A percentile compares a stretch with the other conserved stretches of the same genome.
Conservation (phyloP, 2,329 filamentous ascomycete species). For the Thermomyces lanuginosus region DNA sequence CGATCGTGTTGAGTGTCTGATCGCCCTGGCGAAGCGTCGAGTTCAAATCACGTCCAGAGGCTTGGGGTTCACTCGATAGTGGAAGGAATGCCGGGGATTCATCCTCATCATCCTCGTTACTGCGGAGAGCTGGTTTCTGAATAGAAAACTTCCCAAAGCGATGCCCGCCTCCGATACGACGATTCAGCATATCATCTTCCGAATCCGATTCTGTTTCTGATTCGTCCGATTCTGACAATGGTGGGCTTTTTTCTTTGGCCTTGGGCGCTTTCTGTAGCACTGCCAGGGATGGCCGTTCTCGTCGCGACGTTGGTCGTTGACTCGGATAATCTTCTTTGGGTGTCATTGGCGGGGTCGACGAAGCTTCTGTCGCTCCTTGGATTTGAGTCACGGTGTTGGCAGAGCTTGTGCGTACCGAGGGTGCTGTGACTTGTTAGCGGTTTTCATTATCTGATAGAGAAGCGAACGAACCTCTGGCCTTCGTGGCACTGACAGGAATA, state of each 20-base stretch:
- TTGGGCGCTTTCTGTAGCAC: slow-evolving; percentile 16
- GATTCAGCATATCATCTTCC: slow-evolving; percentile 10
- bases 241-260: slow-evolving; percentile 18
- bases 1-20: slow-evolving; percentile 13
- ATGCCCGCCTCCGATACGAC: slow-evolving; percentile 16
- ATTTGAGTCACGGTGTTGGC: slow-evolving; percentile 16
- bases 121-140: slow-evolving; percentile 16
- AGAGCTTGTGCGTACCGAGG: slow-evolving; percentile 14
- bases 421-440: slow-evolving; percentile 4
- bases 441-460: neutral
- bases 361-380: slow-evolving; percentile 11
- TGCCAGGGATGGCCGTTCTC: slow-evolving; percentile 11
- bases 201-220: slow-evolving; percentile 18
- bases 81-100: slow-evolving; percentile 33
- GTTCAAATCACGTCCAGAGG: slow-evolving; percentile 19
- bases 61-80: slow-evolving; percentile 13
- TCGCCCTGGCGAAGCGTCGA: slow-evolving; percentile 26
- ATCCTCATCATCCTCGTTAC: slow-evolving; percentile 27
- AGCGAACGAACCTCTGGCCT: slow-evolving; percentile 6
- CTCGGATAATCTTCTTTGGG: slow-evolving; percentile 13
- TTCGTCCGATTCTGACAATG: slow-evolving; percentile 16
- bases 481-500: slow-evolving; percentile 5
- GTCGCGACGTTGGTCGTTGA: slow-evolving; percentile 12
- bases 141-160: slow-evolving; percentile 26
- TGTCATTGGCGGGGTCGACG: slow-evolving; percentile 12